Evolutionary conservation across 768 basidiomycete genomes (phyloP).

Genomic region (Kwoniella botswanensis): DNA sequence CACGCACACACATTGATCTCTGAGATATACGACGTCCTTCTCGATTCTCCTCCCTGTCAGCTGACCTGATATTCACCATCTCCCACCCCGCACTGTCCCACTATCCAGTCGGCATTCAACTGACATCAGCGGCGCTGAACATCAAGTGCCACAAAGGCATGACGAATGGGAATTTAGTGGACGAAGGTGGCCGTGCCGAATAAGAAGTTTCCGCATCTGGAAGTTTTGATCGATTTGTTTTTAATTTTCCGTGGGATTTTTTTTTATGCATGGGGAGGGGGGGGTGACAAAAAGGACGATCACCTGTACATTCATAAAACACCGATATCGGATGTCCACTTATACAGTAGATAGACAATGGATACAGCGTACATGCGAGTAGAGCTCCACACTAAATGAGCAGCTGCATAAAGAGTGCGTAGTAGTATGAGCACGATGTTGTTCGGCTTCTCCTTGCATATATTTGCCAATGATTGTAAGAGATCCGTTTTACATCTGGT

Average conservation of each 20-base stretch:
- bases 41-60: not conserved
- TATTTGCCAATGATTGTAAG: not conserved
- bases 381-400: not conserved
- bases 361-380: not conserved
- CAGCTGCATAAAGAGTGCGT: not conserved
- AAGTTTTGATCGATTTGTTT: not conserved
- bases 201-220: slow-evolving; percentile 6
- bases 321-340: slow-evolving; percentile 4
- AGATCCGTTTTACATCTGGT: not conserved
- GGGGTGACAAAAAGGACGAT: slow-evolving; percentile 1
- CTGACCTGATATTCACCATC: not conserved
- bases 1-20: too few species aligned
- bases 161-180: not conserved
- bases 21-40: too few species aligned
- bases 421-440: not conserved
- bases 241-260: slow-evolving; percentile 2
- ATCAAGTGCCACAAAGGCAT: slow-evolving; percentile 3
- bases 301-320: not conserved
- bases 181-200: not conserved
- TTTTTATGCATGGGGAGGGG: not conserved
- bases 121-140: slow-evolving; percentile 13
- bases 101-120: not conserved
- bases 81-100: too few species aligned
- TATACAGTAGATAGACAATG: not conserved
- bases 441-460: not conserved